These are phyloP conservation scores for Coprinellus aureogranulatus DNA, from an alignment of 768 basidiomycete genomes.

Conservation along the genomic window DNA sequence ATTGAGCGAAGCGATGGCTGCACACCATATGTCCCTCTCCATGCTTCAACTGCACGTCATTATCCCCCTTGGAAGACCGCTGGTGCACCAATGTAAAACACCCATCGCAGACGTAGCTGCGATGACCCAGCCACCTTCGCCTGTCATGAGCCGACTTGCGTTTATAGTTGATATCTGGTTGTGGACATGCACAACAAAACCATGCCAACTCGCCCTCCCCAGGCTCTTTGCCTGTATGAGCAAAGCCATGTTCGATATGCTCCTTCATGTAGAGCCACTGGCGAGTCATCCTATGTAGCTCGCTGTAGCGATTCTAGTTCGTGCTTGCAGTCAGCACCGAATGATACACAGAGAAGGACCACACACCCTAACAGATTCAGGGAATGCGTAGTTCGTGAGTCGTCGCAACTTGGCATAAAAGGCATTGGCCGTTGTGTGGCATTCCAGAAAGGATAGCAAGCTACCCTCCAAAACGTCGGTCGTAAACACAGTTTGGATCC, in stretches of 20 bases:
- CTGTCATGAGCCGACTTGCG: constrained; percentile 10
- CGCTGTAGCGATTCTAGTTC: constrained; percentile 14
- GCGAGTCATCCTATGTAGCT: constrained; percentile 9
- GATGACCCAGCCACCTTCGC: background rate
- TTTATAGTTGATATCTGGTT: constrained; percentile 11
- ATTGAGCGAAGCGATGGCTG: background rate
- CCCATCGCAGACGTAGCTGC: constrained; percentile 9
- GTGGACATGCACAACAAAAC: constrained; percentile 16
- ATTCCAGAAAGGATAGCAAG: constrained; percentile 15
- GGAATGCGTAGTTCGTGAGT: constrained; percentile 14
- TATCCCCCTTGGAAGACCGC: background rate
- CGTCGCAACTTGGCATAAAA: constrained; percentile 11
- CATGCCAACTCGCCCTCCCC: constrained; percentile 10
- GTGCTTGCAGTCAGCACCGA: too few relatives aligned
- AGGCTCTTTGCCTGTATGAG: background rate
- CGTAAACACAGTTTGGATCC: constrained; percentile 17
- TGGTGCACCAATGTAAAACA: constrained; percentile 15
- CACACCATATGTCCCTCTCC: constrained; percentile 13
- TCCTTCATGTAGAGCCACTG: constrained; percentile 15
- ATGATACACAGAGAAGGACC: too few relatives aligned
- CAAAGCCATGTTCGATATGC: constrained; percentile 13
- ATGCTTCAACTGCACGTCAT: constrained; percentile 8
- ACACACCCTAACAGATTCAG: background rate
- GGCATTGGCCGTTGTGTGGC: constrained; percentile 18
- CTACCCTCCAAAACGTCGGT: constrained; percentile 13